Evolutionary conservation across 73 alveolate species (phyloP), one percentile per base, ranked within the genome.

Genomic region (Durusdinium trenchii): DNA sequence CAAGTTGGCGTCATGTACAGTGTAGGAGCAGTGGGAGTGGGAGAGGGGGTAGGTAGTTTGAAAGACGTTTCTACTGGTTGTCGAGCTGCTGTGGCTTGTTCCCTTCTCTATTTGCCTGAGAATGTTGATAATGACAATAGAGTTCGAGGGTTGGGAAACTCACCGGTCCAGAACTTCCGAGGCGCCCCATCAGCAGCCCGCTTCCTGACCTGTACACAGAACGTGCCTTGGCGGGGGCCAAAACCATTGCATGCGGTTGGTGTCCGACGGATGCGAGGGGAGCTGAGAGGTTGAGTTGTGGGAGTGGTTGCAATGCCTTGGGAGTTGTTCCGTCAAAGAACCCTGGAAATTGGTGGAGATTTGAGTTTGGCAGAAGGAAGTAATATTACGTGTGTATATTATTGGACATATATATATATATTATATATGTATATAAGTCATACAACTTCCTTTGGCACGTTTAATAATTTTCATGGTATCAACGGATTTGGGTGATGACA

Each of bases 181-280:
- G 98, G 98, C 78, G 3, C 71, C 90, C 98, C 98, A 43, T 76
- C 98, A 16, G 98, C 98, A 6, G 28, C 89, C 46, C 82, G 98
- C 46, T 91, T 91, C 38, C 98, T 91, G 40, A 43, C 89, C 52
- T 91, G 89, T 48, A 91, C 98, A 47, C 98, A 91, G 89, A 91
- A 91, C 50, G 98, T 26, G 18, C 42, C 98, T 35, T 67, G 96
- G 38, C 14, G 38, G 45, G 4, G 28, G 50, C 40, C 51, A 38
- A n/a, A 36, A 6, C 30, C 84, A 26, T 36, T 16, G 89, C 54
- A 75, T n/a, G n/a, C n/a, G n/a, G n/a, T n/a, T n/a, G n/a, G n/a
- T n/a, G n/a, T n/a, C n/a, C n/a, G n/a, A n/a, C n/a, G n/a, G n/a
- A n/a, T n/a, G n/a, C n/a, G n/a, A n/a, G n/a, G n/a, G n/a, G n/a